Percentiles rank a stretch among this genome's conserved stretches.
phyloP scores from a whole-genome alignment of 2,329 filamentous ascomycete genomes.

The Penicillium sp. region DNA sequence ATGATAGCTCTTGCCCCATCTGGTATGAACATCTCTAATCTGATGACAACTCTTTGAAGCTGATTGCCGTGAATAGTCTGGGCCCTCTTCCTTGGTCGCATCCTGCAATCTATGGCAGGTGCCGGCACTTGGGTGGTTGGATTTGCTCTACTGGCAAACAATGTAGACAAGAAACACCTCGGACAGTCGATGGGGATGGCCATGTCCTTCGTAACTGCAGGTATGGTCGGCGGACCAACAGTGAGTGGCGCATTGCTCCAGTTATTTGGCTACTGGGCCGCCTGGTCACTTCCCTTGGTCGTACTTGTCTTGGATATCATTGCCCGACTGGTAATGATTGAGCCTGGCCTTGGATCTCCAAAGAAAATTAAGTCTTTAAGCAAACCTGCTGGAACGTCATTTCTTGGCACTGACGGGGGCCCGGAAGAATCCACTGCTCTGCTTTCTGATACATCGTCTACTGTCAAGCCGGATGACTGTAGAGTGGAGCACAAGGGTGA shows the following conservation, averaged over 20 bases:
- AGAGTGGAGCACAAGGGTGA: not conserved
- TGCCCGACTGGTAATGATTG: conserved; percentile 30
- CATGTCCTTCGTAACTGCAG: conserved; percentile 27
- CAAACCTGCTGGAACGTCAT: not conserved
- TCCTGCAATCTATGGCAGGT: conserved; percentile 31
- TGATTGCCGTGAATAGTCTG: conserved; percentile 15
- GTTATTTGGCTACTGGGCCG: conserved; percentile 31
- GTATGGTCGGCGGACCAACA: conserved; percentile 30
- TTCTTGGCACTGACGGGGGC: not conserved
- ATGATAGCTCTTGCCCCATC: conserved; percentile 22
- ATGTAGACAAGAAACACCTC: conserved; percentile 24
- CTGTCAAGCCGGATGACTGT: not conserved
- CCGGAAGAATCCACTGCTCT: conserved; percentile 1
- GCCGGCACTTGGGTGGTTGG: conserved; percentile 35
- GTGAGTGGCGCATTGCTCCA: conserved; percentile 29
- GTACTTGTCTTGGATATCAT: conserved; percentile 30
- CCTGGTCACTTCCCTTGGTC: conserved; percentile 29
- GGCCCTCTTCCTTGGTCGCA: conserved; percentile 26
- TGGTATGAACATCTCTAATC: conserved; percentile 9
- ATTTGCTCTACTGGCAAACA: conserved; percentile 30
- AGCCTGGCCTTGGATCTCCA: conserved; percentile 5
- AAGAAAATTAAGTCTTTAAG: not conserved
- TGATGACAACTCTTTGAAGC: not conserved
- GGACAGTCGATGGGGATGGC: conserved; percentile 28
- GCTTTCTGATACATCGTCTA: not conserved